Evolutionary conservation across 768 basidiomycete species (phyloP).

Genomic region (Suillus americanus): DNA sequence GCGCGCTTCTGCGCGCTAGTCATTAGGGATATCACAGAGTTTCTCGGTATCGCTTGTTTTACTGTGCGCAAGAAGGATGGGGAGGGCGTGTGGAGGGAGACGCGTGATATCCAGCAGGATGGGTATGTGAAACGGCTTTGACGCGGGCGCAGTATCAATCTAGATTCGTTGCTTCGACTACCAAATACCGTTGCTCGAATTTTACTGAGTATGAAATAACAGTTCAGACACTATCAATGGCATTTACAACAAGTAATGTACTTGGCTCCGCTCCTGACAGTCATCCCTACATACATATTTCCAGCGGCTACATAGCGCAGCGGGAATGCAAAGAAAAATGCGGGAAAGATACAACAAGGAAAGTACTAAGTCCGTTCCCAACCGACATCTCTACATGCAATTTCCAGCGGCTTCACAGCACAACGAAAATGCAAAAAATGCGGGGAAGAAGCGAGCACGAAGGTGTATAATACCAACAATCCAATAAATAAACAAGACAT

Average conservation of each 20-base stretch:
- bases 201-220: not conserved
- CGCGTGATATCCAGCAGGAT: slow-evolving; percentile 27
- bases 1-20: slow-evolving; percentile 80
- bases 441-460: not conserved
- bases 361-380: too few relatives aligned
- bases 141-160: not conserved
- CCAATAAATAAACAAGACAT: not conserved
- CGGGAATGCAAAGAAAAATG: too few relatives aligned
- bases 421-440: too few relatives aligned
- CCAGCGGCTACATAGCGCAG: too few relatives aligned
- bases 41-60: slow-evolving; percentile 93
- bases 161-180: not conserved
- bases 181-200: not conserved
- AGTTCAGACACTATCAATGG: not conserved
- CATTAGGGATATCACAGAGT: slow-evolving; percentile 84
- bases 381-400: too few relatives aligned
- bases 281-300: not conserved
- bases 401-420: too few relatives aligned
- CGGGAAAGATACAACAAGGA: too few relatives aligned
- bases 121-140: slow-evolving; percentile 22
- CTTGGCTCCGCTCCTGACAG: not conserved
- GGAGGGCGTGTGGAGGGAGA: slow-evolving; percentile 57
- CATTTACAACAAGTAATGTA: too few relatives aligned
- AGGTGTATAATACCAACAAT: not conserved
- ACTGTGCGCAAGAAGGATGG: slow-evolving; percentile 85